Conservation (phyloP, 345 rosid species). For the Lumnitzera littorea region DNA sequence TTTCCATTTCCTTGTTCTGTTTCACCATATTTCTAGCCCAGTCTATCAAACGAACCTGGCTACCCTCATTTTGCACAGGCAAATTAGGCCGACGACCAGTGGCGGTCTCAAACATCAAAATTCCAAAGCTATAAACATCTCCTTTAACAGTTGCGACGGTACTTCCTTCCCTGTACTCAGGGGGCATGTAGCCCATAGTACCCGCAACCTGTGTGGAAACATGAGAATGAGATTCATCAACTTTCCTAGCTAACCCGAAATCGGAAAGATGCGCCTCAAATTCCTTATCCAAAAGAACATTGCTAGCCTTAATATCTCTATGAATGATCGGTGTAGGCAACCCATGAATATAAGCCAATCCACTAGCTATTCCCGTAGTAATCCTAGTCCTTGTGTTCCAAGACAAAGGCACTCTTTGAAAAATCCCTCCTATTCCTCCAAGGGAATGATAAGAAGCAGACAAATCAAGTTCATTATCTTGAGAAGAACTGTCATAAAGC, state of each 20-base stretch:
- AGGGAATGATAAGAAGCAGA: too few relatives aligned
- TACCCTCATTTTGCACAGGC: slow-evolving; percentile 24
- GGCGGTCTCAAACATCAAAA: slow-evolving; percentile 69
- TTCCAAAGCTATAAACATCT: slow-evolving; percentile 78
- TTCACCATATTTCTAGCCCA: slow-evolving; percentile 47
- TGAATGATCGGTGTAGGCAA: slow-evolving; percentile 65
- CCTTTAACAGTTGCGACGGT: slow-evolving; percentile 54
- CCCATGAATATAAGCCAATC: slow-evolving; percentile 64
- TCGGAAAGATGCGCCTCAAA: slow-evolving; percentile 74
- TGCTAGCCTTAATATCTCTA: slow-evolving; percentile 82
- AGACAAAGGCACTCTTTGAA: slow-evolving; percentile 19
- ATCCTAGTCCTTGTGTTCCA: slow-evolving; percentile 56
- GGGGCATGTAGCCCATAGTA: slow-evolving; percentile 97
- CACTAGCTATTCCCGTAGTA: slow-evolving; percentile 51
- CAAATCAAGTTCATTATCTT: slow-evolving; percentile 4
- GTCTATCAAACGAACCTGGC: slow-evolving; percentile 41
- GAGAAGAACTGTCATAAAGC: slow-evolving; percentile 46
- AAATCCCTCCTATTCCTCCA: not conserved
- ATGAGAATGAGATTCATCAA: slow-evolving; percentile 47
- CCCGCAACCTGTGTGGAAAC: slow-evolving; percentile 94
- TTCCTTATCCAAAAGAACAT: slow-evolving; percentile 48
- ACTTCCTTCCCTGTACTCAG: slow-evolving; percentile 75
- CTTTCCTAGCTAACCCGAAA: slow-evolving; percentile 66
- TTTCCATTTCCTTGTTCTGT: slow-evolving; percentile 33
- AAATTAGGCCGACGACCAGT: slow-evolving; percentile 60